phyloP scores from a whole-genome alignment of 257 asterid species.

The Salvia splendens region DNA sequence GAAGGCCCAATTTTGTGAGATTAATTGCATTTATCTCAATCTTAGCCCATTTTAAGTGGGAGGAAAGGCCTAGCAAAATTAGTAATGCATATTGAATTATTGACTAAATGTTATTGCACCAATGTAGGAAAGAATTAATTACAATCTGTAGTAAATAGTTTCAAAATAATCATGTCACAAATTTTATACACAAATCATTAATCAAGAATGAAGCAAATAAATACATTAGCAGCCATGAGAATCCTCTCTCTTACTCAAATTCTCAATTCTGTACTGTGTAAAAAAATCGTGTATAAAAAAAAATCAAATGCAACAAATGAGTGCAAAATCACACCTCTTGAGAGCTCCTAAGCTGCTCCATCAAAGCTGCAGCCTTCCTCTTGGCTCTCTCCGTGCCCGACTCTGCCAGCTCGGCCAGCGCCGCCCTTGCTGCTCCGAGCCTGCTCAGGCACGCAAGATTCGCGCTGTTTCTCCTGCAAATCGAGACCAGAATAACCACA shows the following conservation, averaged over 20 bases:
- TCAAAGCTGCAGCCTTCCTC: constrained; percentile 74
- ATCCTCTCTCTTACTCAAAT: constrained; percentile 38
- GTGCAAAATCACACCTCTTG: constrained; percentile 39
- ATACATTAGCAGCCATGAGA: constrained; percentile 42
- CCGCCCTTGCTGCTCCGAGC: constrained; percentile 77
- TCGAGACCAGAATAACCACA: constrained; percentile 67
- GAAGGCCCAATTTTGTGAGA: too few species aligned
- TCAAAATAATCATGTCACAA: constrained; percentile 11
- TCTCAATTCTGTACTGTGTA: constrained; percentile 40
- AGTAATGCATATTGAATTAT: too few species aligned
- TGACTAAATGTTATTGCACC: too few species aligned
- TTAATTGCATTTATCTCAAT: too few species aligned
- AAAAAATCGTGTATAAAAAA: constrained; percentile 43
- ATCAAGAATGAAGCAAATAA: constrained; percentile 40
- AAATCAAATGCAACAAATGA: not conserved
- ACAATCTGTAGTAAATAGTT: too few species aligned
- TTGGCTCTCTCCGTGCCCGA: constrained; percentile 85
- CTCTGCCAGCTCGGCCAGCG: constrained; percentile 65
- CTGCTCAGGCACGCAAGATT: constrained; percentile 67
- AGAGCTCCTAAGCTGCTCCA: constrained; percentile 60
- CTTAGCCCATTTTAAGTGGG: too few species aligned
- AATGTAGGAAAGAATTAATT: too few species aligned
- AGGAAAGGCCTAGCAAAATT: too few species aligned
- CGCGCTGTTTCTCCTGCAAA: constrained; percentile 72
- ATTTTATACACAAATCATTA: constrained; percentile 1